Conservation (phyloP, 179 eudicot species). For the Heliamphora pulchella region DNA sequence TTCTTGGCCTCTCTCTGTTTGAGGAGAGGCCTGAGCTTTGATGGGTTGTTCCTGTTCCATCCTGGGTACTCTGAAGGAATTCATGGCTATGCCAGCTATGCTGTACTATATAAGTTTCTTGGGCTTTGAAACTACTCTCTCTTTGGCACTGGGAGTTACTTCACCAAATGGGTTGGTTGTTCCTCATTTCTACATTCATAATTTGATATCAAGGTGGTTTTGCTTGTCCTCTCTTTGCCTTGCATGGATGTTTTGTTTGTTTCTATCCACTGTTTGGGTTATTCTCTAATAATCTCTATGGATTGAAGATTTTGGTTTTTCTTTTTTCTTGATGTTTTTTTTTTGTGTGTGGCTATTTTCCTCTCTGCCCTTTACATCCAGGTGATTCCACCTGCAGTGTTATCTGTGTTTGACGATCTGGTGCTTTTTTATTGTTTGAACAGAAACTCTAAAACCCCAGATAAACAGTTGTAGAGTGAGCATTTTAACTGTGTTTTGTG, state of each 20-base stretch:
- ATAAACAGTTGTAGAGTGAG: too few relatives aligned
- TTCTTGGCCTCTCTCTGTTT: not conserved
- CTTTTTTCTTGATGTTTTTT: not conserved
- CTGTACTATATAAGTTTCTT: conserved; percentile 14
- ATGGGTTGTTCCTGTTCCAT: conserved; percentile 17
- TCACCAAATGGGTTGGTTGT: conserved; percentile 10
- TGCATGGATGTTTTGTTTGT: not conserved
- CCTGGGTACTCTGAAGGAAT: conserved; percentile 15
- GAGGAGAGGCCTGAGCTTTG: conserved; percentile 11
- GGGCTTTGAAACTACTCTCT: conserved; percentile 10
- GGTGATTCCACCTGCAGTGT: not conserved
- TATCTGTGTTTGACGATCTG: not conserved
- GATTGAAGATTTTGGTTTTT: not conserved
- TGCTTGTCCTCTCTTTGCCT: not conserved
- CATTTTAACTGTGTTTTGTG: too few relatives aligned
- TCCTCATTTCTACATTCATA: conserved; percentile 7
- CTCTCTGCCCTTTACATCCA: not conserved
- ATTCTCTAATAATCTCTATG: not conserved
- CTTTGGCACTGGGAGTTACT: conserved; percentile 12
- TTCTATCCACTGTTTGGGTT: not conserved
- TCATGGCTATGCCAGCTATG: conserved; percentile 22
- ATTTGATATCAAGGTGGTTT: conserved; percentile 1
- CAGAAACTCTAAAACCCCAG: too few relatives aligned
- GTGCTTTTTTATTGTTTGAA: not conserved
- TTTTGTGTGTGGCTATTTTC: not conserved